A percentile compares a stretch with the other conserved stretches of the same genome.
These are phyloP conservation scores for Torulaspora gathmanii DNA, from an alignment of 805 yeast species.

Conservation along the genomic window DNA sequence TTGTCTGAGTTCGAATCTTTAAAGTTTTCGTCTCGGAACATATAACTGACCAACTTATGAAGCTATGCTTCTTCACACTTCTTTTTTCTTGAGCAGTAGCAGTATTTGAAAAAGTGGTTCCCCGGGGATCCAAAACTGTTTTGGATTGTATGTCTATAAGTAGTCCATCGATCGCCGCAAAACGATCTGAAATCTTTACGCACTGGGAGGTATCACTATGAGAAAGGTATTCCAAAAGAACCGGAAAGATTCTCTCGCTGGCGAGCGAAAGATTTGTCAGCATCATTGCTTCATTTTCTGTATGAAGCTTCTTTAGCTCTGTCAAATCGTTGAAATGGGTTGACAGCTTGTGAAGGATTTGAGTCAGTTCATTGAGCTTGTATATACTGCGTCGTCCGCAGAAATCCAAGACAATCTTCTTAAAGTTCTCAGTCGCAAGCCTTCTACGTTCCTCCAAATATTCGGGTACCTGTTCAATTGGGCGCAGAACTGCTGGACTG, in stretches of 20 bases:
- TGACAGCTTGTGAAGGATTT: slow-evolving; percentile 1
- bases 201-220: background rate
- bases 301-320: background rate
- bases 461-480: background rate
- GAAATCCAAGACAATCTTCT: background rate
- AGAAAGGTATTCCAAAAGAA: background rate
- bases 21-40: background rate
- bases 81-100: background rate
- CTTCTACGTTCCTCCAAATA: background rate
- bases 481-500: background rate
- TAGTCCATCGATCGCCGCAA: background rate
- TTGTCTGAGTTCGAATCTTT: background rate
- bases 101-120: background rate
- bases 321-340: background rate
- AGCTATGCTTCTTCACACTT: background rate
- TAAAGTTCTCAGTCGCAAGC: background rate
- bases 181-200: background rate
- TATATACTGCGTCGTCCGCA: slow-evolving; percentile 4
- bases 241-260: background rate
- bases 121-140: background rate
- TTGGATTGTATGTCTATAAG: background rate
- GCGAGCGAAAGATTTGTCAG: background rate
- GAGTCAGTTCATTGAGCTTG: slow-evolving; percentile 1
- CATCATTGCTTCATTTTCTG: background rate
- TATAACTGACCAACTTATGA: background rate